Conservation (phyloP, 2,329 filamentous ascomycete species). For the Pestalotiopsis sp. region DNA sequence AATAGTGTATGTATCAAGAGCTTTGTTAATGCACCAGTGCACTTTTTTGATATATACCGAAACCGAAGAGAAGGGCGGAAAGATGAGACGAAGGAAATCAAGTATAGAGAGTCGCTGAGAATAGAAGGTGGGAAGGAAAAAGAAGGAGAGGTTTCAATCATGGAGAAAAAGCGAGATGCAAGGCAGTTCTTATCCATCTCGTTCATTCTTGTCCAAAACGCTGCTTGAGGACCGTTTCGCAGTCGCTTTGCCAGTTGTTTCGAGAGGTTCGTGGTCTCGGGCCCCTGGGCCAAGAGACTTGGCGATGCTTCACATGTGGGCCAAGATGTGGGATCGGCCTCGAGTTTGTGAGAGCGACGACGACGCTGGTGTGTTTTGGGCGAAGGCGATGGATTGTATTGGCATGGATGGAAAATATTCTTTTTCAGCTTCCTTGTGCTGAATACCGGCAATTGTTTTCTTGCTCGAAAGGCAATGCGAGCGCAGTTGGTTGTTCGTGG, state of each 20-base stretch:
- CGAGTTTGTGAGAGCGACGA: slow-evolving; percentile 8
- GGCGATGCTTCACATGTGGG: slow-evolving; percentile 12
- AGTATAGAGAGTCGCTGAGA: slow-evolving; percentile 13
- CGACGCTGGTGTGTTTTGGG: slow-evolving; percentile 5
- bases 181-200: slow-evolving; percentile 3
- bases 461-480: no score
- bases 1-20: slow-evolving; percentile 11
- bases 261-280: slow-evolving; percentile 12
- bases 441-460: no score
- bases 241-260: slow-evolving; percentile 13
- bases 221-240: slow-evolving; percentile 1
- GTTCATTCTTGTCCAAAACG: slow-evolving; percentile 5
- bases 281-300: slow-evolving; percentile 10
- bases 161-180: not conserved
- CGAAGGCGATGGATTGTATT: not conserved
- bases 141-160: slow-evolving; percentile 5
- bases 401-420: no score
- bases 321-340: slow-evolving; percentile 29
- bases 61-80: slow-evolving; percentile 10
- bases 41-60: slow-evolving; percentile 15
- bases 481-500: no score
- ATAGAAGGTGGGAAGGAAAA: slow-evolving; percentile 15
- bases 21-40: slow-evolving; percentile 25
- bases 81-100: slow-evolving; percentile 17
- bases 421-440: no score